Evolutionary conservation across 441 rosid genomes (phyloP).

Genomic region (Pelargonium citronellum): DNA sequence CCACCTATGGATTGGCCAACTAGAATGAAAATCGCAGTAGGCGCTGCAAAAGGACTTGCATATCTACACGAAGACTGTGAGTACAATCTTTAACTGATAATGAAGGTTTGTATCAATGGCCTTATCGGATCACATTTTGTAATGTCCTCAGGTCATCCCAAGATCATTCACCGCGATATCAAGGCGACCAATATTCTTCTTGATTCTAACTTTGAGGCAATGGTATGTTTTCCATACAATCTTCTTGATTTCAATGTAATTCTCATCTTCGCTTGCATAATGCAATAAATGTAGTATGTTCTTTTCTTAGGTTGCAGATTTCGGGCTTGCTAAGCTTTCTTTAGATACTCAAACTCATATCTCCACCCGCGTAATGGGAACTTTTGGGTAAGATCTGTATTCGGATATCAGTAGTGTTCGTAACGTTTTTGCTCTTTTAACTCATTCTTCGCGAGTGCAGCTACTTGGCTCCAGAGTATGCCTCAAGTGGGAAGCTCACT

Average conservation of each 20-base stretch:
- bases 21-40: constrained; percentile 80
- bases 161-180: constrained; percentile 97
- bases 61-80: constrained; percentile 98
- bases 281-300: not conserved
- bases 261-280: not conserved
- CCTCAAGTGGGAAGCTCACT: constrained; percentile 86
- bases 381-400: constrained; percentile 67
- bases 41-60: constrained; percentile 94
- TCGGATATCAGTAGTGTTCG: constrained; percentile 5
- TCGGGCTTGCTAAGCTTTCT: constrained; percentile 85
- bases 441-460: constrained; percentile 25
- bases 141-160: constrained; percentile 75
- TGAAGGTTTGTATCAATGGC: not conserved
- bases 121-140: not conserved
- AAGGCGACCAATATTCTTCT: constrained; percentile 79
- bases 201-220: constrained; percentile 91
- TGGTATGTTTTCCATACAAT: constrained; percentile 36
- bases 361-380: constrained; percentile 97
- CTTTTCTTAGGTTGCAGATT: constrained; percentile 73
- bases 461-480: constrained; percentile 94
- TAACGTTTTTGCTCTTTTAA: not conserved
- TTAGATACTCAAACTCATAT: constrained; percentile 86
- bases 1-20: constrained; percentile 82
- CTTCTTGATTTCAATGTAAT: not conserved
- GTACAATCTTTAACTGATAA: constrained; percentile 8